Base-by-base conservation (phyloP, 2,329 filamentous ascomycete genomes). In the Penicillium polonicum region DNA sequence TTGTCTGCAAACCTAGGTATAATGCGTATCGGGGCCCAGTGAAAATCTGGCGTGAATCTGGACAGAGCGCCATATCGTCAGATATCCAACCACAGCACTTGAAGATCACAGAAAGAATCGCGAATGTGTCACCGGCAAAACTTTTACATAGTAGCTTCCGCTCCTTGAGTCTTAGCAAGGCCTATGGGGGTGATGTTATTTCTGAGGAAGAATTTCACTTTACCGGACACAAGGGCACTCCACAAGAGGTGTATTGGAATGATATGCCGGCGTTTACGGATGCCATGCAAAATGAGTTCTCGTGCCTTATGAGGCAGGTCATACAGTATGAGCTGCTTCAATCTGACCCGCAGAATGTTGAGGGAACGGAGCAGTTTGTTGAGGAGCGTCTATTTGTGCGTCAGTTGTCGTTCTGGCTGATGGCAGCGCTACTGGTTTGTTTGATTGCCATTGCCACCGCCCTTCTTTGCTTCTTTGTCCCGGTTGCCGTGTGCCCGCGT, bases 401-500 rank as follows among this genome's bases (percentile, higher is more conserved):
- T 39, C 29, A 29, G 17, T 29, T 57, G 39, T 57, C 54, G 10
- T 57, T 57, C 29, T 51, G 33, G 17, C 19, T 46, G n/a, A 57
- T 57, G 48, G 19, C 33, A 17, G 35, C 35, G 29, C 51, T 58
- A 12, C 29, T 55, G 13, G 44, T 21, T 29, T 58, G 9, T 36
- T 29, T 58, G 12, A 46, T 50, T 19, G 19, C 38, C 13, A 31
- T 33, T 35, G 23, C 27, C 3, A 17, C 39, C 10, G 4, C 50
- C 23, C 51, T 61, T 21, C 33, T 56, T 9, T 51, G 10, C 13
- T 44, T 53, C 19, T 60, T 35, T 35, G 29, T 60, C 5, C 57
- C 52, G 0, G 57, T 59, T 29, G 29, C 57, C n/a, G 52, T 57
- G 27, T 61, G 59, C 43, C 39, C 59, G 15, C n/a, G 39, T 13